Conservation (phyloP, 768 basidiomycete genomes). For the Sistotremastrum niveocremeum region DNA sequence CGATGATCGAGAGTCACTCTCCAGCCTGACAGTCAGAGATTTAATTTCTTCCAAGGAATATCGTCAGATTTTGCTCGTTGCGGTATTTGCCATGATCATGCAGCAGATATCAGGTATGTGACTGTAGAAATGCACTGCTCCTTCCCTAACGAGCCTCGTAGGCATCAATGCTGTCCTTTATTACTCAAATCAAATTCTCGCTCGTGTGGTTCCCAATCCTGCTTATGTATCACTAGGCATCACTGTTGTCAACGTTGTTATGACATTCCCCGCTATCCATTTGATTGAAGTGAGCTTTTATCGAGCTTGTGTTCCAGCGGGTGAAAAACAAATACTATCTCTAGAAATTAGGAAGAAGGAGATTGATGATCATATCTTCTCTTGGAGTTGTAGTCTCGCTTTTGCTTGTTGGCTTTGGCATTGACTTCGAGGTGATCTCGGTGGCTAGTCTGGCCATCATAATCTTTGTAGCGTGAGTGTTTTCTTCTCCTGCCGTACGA, state of each 20-base stretch:
- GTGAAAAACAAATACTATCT: no score
- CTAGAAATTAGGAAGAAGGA: constrained; percentile 62
- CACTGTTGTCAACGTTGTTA: constrained; percentile 64
- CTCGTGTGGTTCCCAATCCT: constrained; percentile 60
- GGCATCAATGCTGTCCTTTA: constrained; percentile 84
- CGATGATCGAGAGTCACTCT: constrained; percentile 16
- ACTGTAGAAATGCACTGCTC: background rate
- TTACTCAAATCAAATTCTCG: constrained; percentile 82
- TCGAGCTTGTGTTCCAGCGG: background rate
- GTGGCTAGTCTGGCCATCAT: constrained; percentile 64
- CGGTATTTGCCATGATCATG: constrained; percentile 58
- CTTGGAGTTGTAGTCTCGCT: constrained; percentile 54
- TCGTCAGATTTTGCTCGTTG: constrained; percentile 46
- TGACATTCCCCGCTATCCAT: constrained; percentile 65
- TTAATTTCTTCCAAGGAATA: constrained; percentile 28
- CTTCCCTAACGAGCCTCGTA: constrained; percentile 11
- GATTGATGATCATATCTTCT: constrained; percentile 54
- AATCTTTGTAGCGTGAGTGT: constrained; percentile 63
- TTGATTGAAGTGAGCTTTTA: constrained; percentile 59
- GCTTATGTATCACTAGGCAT: constrained; percentile 77
- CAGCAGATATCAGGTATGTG: constrained; percentile 64
- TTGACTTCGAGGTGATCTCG: constrained; percentile 44
- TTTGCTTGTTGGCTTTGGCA: constrained; percentile 50
- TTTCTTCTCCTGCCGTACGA: background rate
- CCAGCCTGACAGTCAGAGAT: constrained; percentile 11